phyloP scores from a whole-genome alignment of 768 basidiomycete genomes.

The Rhizopogon vesiculosus region DNA sequence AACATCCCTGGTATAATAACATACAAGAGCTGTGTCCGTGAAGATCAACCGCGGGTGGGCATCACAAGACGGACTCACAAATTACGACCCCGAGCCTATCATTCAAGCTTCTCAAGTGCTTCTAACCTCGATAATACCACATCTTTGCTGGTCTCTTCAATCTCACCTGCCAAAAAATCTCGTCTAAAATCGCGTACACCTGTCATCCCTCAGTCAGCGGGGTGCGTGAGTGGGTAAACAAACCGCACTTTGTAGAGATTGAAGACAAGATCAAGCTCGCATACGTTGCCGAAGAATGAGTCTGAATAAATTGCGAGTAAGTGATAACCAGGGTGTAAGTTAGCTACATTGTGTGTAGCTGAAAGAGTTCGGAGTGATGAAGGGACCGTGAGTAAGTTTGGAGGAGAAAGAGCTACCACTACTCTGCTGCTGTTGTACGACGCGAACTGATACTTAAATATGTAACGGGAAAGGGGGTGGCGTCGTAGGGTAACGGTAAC shows the following conservation, averaged over 20 bases:
- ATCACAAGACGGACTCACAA: not conserved
- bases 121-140: slow-evolving; percentile 90
- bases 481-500: no score
- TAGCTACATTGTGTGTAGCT: no score
- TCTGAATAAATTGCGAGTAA: slow-evolving; percentile 41
- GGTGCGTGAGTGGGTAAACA: not conserved
- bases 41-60: not conserved
- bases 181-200: slow-evolving; percentile 98
- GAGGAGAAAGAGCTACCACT: no score
- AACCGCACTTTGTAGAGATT: slow-evolving; percentile 88
- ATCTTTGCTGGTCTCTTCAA: slow-evolving; percentile 97
- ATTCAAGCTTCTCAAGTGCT: slow-evolving; percentile 91
- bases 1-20: not conserved
- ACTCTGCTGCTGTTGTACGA: no score
- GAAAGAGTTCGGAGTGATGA: no score
- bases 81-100: slow-evolving; percentile 11
- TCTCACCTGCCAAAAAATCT: slow-evolving; percentile 98
- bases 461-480: no score
- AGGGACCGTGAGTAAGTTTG: no score
- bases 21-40: not conserved
- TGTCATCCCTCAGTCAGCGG: slow-evolving; percentile 21
- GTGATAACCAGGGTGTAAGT: slow-evolving; percentile 5
- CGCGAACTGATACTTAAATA: no score
- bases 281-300: slow-evolving; percentile 98
- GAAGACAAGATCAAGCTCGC: slow-evolving; percentile 96